Conservation (phyloP, 257 asterid species). For the Craterostigma plantagineum region DNA sequence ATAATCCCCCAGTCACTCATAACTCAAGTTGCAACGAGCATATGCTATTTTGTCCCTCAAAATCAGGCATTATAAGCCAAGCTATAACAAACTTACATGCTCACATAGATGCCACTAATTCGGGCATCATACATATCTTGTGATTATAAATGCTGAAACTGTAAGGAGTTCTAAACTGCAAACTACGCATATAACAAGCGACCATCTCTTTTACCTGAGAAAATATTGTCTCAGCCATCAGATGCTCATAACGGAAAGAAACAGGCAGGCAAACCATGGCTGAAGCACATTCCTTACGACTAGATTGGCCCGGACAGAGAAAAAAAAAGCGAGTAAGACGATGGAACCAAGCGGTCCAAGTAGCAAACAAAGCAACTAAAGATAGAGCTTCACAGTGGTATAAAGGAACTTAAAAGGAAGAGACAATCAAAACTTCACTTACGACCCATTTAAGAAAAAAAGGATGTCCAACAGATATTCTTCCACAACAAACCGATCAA, state of each 20-base stretch:
- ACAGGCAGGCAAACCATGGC: conserved; percentile 97
- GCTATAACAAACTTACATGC: no score
- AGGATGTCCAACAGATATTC: conserved; percentile 93
- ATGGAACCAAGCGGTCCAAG: not conserved
- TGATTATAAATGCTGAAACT: no score
- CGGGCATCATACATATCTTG: no score
- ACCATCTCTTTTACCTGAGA: conserved; percentile 52
- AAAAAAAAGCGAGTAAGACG: conserved; percentile 22
- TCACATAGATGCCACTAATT: no score
- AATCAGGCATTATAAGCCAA: no score
- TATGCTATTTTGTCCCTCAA: no score
- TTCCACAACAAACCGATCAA: conserved; percentile 89
- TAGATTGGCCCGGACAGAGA: conserved; percentile 85
- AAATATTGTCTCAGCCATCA: conserved; percentile 97
- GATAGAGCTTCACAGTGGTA: no score
- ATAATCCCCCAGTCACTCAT: no score
- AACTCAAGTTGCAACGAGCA: no score
- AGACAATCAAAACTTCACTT: conserved; percentile 19
- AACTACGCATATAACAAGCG: not conserved
- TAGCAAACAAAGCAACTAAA: not conserved
- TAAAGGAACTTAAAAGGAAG: not conserved
- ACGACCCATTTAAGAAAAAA: conserved; percentile 90
- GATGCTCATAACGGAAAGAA: conserved; percentile 87
- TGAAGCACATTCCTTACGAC: conserved; percentile 99
- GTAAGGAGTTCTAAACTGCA: no score